phyloP scores from a whole-genome alignment of 441 rosid genomes.

The Croton laevigatus region DNA sequence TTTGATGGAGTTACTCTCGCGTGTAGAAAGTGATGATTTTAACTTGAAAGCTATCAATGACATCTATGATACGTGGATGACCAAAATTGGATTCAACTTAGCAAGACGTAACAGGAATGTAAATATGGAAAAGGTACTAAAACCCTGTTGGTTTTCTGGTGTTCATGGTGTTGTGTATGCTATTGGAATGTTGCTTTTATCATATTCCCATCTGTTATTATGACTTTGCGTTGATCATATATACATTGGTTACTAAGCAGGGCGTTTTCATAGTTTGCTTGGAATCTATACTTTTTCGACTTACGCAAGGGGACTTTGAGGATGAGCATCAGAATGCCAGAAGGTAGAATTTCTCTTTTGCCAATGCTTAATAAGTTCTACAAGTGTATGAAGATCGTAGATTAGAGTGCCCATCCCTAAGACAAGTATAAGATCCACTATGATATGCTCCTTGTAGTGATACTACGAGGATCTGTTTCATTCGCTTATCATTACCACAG shows the following conservation, averaged over 20 bases:
- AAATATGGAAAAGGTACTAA: conserved; percentile 26
- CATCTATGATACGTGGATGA: conserved; percentile 67
- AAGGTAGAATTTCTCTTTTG: conserved; percentile 38
- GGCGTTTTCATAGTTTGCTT: conserved; percentile 53
- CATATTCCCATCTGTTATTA: background rate
- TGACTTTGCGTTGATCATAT: conserved; percentile 6
- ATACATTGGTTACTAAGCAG: conserved; percentile 32
- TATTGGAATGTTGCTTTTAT: conserved; percentile 2
- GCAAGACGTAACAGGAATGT: conserved; percentile 33
- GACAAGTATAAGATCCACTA: background rate
- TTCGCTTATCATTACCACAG: background rate
- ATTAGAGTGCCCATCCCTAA: background rate
- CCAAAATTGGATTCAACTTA: conserved; percentile 41
- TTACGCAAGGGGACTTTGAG: conserved; percentile 44
- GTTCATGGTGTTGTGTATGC: background rate
- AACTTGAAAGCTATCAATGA: conserved; percentile 34
- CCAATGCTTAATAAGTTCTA: background rate
- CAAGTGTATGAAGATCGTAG: background rate
- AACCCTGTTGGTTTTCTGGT: background rate
- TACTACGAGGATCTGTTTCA: background rate
- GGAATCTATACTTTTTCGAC: conserved; percentile 58
- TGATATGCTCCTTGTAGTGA: background rate
- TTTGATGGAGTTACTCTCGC: conserved; percentile 55
- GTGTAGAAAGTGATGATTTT: conserved; percentile 28
- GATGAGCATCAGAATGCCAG: conserved; percentile 51